phyloP scores from a whole-genome alignment of 805 yeast species.

The Schizosaccharomyces octosporus region DNA sequence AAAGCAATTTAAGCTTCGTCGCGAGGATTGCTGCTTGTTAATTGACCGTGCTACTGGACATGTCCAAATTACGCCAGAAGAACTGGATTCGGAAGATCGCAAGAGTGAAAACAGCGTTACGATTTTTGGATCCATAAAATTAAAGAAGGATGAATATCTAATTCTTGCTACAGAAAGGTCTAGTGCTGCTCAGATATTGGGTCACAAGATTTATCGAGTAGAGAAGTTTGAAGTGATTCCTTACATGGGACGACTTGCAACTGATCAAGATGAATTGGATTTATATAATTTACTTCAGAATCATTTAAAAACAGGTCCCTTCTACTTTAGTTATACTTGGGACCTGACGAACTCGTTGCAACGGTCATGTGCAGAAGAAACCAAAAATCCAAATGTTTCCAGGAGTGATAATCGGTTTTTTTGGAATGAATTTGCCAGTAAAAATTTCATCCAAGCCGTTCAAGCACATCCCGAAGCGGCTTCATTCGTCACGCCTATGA shows the following conservation, averaged over 20 bases:
- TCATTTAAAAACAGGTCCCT: constrained; percentile 46
- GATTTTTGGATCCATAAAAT: constrained; percentile 34
- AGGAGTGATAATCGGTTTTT: constrained; percentile 51
- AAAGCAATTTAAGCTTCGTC: neutral
- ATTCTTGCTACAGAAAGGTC: constrained; percentile 42
- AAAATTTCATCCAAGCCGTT: constrained; percentile 25
- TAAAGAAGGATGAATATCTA: constrained; percentile 43
- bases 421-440: constrained; percentile 60
- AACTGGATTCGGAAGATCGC: neutral
- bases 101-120: neutral
- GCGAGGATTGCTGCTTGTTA: neutral
- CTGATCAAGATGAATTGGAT: constrained; percentile 14
- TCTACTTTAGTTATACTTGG: constrained; percentile 44
- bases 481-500: constrained; percentile 49
- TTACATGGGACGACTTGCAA: constrained; percentile 11
- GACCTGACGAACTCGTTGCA: constrained; percentile 69
- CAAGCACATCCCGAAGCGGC: constrained; percentile 17
- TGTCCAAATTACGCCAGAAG: neutral
- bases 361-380: constrained; percentile 13
- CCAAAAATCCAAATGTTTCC: neutral
- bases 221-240: constrained; percentile 31
- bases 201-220: constrained; percentile 28
- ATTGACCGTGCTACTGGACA: neutral
- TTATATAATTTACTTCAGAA: constrained; percentile 35
- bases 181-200: constrained; percentile 38